Base-by-base conservation (phyloP, 257 asterid genomes). In the Perilla frutescens region DNA sequence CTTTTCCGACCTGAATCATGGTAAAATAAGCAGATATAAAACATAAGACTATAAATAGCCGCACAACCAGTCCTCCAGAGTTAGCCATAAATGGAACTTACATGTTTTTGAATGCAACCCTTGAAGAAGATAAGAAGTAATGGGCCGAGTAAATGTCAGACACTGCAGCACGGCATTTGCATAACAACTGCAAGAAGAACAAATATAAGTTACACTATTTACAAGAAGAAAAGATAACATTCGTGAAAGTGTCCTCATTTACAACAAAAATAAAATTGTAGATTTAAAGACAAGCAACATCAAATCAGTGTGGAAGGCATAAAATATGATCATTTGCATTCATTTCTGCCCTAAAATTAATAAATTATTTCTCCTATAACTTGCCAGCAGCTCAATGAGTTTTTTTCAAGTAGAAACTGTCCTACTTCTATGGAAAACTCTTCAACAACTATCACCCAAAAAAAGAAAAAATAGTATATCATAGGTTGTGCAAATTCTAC, bases 81-180 rank as follows among this genome's bases (percentile, higher is more conserved):
- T 5, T 40, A 69, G 48, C 57, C 48, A 76, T 14, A 55, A 77
- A 67, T 59, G 87, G 77, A 40, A 80, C 91, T 82, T 81, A 77
- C 91, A 87, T 82, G 87, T 53, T 79, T 73, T 73, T n/a, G 92
- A 84, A 64, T 87, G 92, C 79, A 84, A 51, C 57, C 89, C 85
- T 62, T 79, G 90, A 70, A 87, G 88, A 76, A 87, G 83, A 76
- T 81, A 83, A 41, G 90, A 79, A 62, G 85, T 60, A 43, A 87
- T 67, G 12, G 92, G 92, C 73, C 81, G 88, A 69, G 90, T 79
- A 81, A 84, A 87, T 72, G 76, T 81, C 79, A 87, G 81, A 75
- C 92, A 84, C 66, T 87, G 92, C 67, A 87, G 84, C 82, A 87
- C 92, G 26, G 89, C 92, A 85, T 87, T 87, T 20, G 92, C 92